Evolutionary conservation across 371 early-diverging fungal genomes (phyloP), one percentile per base, ranked within the genome.

Genomic region (Amoeboradix gromovi): DNA sequence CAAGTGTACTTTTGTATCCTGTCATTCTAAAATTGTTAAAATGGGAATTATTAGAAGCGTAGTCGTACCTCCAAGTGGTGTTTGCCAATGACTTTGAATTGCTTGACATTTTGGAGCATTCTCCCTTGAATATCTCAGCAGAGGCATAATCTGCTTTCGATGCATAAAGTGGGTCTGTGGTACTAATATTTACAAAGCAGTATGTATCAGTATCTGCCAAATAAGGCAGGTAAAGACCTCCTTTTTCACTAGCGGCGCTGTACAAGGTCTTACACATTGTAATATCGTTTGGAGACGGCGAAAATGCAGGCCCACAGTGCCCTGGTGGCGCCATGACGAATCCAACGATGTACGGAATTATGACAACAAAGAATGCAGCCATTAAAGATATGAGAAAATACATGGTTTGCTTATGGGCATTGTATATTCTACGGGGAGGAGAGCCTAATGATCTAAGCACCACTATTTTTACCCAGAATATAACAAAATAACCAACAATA

Each of bases 351-450:
- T 12, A 48, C 5, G 48, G 48, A 12, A 5, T 22, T 12, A 48
- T 48, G 22, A 48, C 48, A 22, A 48, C 48, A 48, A 48, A 48
- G 22, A 48, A 48, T 22, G 48, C 48, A 48, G 48, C 48, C 5
- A 48, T 48, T 48, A 48, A 22, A 12, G 48, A 72, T 12, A 71
- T 0, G 17, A 71, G 31, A 31, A 72, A 72, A 30, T 32, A 71
- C 29, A 70, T 72, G 28, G 29, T 69, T n/a, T 72, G 71, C 1
- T 68, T 17, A 66, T 72, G 70, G 2, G 72, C 66, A 65, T 71
- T 72, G 72, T 71, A 72, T 29, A 72, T 71, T 28, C 72, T 68
- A 22, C 48, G 28, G 28, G 72, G 72, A 1, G 72, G 72, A 5
- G 30, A 29, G 0, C 66, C 68, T 0, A 17, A 72, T 29, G 1